These are phyloP conservation scores for Linum lewisii DNA, from an alignment of 345 rosid species.

Conservation along the genomic window DNA sequence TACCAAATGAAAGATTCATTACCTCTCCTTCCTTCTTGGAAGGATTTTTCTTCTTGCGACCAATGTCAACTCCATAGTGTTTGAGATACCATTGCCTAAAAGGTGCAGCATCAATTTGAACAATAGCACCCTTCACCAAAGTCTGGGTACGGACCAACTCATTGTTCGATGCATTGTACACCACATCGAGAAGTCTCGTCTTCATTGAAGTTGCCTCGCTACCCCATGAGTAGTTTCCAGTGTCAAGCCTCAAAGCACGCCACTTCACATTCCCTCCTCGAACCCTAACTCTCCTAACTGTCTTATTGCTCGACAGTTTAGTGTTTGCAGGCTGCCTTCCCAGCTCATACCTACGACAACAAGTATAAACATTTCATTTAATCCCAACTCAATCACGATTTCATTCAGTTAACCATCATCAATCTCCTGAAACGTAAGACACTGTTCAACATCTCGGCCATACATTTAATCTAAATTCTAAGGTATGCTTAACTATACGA, in stretches of 20 bases:
- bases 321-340: constrained; percentile 9
- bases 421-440: too few species aligned
- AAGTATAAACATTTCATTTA: not conserved
- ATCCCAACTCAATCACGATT: too few species aligned
- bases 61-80: constrained; percentile 12
- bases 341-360: constrained; percentile 10
- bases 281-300: constrained; percentile 7
- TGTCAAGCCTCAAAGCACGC: constrained; percentile 9
- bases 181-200: constrained; percentile 9
- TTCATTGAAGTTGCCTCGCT: constrained; percentile 4
- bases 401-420: too few species aligned
- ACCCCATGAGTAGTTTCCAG: constrained; percentile 9
- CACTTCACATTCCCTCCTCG: constrained; percentile 12
- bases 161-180: constrained; percentile 8
- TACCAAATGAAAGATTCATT: not conserved
- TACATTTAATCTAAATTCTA: too few species aligned
- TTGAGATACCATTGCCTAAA: constrained; percentile 9
- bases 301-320: constrained; percentile 7
- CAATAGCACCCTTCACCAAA: constrained; percentile 11
- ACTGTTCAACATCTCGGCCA: too few species aligned
- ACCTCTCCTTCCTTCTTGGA: constrained; percentile 10
- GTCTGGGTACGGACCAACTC: constrained; percentile 11
- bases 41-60: constrained; percentile 7
- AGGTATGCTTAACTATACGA: too few species aligned
- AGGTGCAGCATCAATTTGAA: constrained; percentile 9